Conservation (phyloP, 169 alveolate genomes). For the Blepharisma undulans region DNA sequence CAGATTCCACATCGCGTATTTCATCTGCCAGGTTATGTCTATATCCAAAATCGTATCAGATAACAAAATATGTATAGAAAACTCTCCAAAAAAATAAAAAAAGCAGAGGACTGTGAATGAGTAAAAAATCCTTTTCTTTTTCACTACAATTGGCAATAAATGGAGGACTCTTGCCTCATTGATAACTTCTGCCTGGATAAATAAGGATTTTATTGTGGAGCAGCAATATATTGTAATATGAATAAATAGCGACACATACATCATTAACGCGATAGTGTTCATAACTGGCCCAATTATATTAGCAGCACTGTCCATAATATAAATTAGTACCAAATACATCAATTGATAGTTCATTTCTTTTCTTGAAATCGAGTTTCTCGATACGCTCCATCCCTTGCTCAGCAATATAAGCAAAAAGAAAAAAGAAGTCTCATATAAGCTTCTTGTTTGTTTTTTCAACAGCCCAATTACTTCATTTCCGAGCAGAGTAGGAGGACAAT, state of each 20-base stretch:
- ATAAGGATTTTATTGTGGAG: not conserved
- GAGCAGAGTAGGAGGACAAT: conserved; percentile 12
- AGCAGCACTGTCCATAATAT: conserved; percentile 29
- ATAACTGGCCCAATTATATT: conserved; percentile 11
- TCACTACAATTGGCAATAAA: not conserved
- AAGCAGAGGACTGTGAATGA: not conserved
- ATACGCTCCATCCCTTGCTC: conserved; percentile 27
- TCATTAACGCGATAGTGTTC: not conserved
- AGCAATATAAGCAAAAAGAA: not conserved
- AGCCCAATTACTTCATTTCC: not conserved
- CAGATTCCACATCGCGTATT: not conserved
- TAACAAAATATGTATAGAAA: not conserved
- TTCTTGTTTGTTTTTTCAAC: conserved; percentile 1
- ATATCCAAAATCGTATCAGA: not conserved
- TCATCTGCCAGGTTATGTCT: not conserved
- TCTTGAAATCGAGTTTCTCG: not conserved
- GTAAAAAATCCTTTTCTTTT: not conserved
- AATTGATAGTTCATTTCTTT: conserved; percentile 15
- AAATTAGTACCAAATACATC: not conserved
- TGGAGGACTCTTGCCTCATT: not conserved
- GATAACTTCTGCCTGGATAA: not conserved
- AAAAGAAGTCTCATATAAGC: conserved; percentile 17
- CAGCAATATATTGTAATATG: not conserved
- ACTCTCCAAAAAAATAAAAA: not conserved
- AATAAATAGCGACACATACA: not conserved